These are phyloP conservation scores for Fusarium pininemorale DNA, from an alignment of 2,329 filamentous ascomycete genomes.

Conservation along the genomic window DNA sequence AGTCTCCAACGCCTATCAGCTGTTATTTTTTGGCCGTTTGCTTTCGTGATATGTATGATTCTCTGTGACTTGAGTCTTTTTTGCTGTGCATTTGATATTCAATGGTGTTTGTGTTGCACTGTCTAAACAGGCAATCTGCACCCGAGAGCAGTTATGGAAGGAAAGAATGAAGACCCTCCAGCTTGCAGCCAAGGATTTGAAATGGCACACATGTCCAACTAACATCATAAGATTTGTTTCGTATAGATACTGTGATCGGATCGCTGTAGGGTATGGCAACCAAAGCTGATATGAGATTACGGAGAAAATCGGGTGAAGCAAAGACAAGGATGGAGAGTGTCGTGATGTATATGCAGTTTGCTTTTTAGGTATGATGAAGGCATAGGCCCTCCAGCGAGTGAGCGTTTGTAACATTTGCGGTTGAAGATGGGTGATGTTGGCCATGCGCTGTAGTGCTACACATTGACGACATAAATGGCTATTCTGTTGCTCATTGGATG, in stretches of 20 bases:
- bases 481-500: slow-evolving; percentile 13
- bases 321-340: slow-evolving; percentile 6
- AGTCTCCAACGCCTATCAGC: slow-evolving; percentile 29
- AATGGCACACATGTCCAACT: not conserved
- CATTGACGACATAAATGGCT: not conserved
- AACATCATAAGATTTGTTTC: slow-evolving; percentile 1
- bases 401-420: not conserved
- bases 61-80: not conserved
- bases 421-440: not conserved
- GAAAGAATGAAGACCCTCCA: not conserved
- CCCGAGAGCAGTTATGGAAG: not conserved
- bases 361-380: not conserved
- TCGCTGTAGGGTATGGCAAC: slow-evolving; percentile 25
- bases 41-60: too few relatives aligned
- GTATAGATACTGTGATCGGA: not conserved
- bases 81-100: not conserved
- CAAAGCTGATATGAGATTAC: slow-evolving; percentile 20
- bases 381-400: not conserved
- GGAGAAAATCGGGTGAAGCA: slow-evolving; percentile 38
- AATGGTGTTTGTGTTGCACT: not conserved
- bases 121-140: not conserved
- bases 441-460: not conserved
- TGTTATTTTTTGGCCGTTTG: slow-evolving; percentile 6
- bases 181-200: not conserved
- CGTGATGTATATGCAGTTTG: not conserved